Base-by-base conservation (phyloP, 805 yeast species). In the Yarrowia yakushimensis region DNA sequence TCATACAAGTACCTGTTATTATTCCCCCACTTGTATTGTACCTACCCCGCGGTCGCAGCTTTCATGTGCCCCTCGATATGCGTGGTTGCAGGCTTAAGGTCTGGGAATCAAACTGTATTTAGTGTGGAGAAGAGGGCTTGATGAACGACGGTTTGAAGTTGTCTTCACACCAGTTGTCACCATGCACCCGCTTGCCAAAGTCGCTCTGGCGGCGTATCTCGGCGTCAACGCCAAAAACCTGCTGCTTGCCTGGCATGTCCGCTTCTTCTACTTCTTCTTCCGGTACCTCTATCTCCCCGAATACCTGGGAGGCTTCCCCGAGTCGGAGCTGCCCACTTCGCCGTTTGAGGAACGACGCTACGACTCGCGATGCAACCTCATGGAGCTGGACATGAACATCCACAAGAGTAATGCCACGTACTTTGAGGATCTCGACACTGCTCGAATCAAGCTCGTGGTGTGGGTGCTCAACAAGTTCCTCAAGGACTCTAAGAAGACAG, bases 361-460 rank as follows among this genome's bases (percentile, higher is more conserved):
- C 66, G 66, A 72, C 22, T 81, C 91, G 0, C 82, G 82, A 65
- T 88, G 87, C 33, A 85, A 93, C 1, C 84, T 88, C 7, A 74
- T 88, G 69, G 97, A 92, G 71, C 84, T 90, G 70, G 97, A 92
- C 73, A 82, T 88, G 76, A 90, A 90, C 70, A 69, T 90, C 52
- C 98, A 92, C 77, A 93, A 92, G 76, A 84, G 87, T 63, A 93
- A 93, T 72, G 84, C 93, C 6, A 87, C 96, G 1, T 93, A 92
- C 74, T 87, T 88, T 69, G 75, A 78, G 18, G 97, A 92, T 67
- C 76, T 90, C 70, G 97, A 92, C 71, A 78, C 90, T 65, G 84
- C 89, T 1, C 82, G 97, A 70, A 79, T 88, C 10, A 82, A 84
- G 63, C 73, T 86, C 63, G 76, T 90, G 75, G 74, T 82, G 20